Evolutionary conservation across 202 grass and related monocot genomes (phyloP).

Genomic region (Schoenoplectus triqueter): DNA sequence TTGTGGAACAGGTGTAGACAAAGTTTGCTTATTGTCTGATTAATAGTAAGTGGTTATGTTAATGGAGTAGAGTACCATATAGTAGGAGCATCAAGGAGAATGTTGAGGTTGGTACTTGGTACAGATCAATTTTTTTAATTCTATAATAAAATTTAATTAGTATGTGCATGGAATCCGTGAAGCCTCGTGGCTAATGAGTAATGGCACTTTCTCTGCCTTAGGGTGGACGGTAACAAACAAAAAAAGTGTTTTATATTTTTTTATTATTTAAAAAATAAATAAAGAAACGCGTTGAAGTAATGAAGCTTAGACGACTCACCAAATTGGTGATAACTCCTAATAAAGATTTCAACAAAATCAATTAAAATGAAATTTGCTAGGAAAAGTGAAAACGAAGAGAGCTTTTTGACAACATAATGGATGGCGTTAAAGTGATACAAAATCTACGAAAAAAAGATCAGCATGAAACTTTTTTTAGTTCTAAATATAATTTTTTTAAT

Average conservation of each 20-base stretch:
- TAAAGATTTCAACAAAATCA: background rate
- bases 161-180: conserved; percentile 22
- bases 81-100: conserved; percentile 21
- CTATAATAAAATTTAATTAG: background rate
- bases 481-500: too few relatives aligned
- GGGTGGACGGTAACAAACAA: background rate
- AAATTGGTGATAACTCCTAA: background rate
- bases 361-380: background rate
- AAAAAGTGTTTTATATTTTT: too few relatives aligned
- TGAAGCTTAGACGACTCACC: background rate
- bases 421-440: background rate
- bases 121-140: background rate
- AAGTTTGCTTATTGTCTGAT: background rate
- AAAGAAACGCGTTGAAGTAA: conserved; percentile 4
- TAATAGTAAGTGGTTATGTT: background rate
- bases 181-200: background rate
- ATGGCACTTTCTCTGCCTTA: conserved; percentile 15
- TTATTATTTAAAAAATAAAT: background rate
- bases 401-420: background rate
- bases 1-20: background rate
- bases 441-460: too few relatives aligned
- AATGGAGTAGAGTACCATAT: background rate
- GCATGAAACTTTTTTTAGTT: too few relatives aligned
- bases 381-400: background rate
- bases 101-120: conserved; percentile 22